Base-by-base conservation (phyloP, 768 basidiomycete species). In the Exidia glandulosa region DNA sequence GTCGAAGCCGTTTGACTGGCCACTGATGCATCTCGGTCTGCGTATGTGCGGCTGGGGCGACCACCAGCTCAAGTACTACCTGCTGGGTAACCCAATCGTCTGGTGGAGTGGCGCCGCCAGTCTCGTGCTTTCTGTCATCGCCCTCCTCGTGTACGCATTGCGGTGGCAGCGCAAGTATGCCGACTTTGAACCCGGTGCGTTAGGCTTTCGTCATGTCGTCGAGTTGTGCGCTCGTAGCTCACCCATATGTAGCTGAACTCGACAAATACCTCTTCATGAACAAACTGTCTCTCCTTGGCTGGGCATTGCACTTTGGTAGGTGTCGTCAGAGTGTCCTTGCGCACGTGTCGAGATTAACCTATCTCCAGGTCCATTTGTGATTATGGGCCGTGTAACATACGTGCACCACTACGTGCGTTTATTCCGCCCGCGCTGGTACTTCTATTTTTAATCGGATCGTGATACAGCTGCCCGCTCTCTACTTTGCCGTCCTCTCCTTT, bases 21-120 rank as follows among this genome's bases (percentile, higher is more conserved):
- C 95, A 0, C 85, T 89, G 75, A 76, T 97, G 41, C 84, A 83
- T 52, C 79, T 94, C 16, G 95, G 95, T 27, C 72, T 99, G 68
- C 81, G 95, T 23, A 99, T 99, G 95, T 96, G 94, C 66, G 95
- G 94, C 0, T 98, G 95, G 95, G 88, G 86, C 2, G 88, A 94
- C 62, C 63, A 68, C 7, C 90, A 92, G 69, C 75, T 82, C 64
- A 99, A 99, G 74, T 99, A 90, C 69, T 99, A 97, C 71, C 78
- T 99, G 36, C 76, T 94, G 61, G 94, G 94, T 2, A 92, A 88
- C n/a, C 94, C 95, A 0, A 64, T 95, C 61, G 83, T 95, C 52
- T 95, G 93, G 87, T 96, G 93, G 94, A 84, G 82, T 30, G 79
- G 87, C 13, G 78, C 85, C 0, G 61, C 79, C 59, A 89, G 89